Evolutionary conservation across 1,284 basidiomycete species (phyloP), one percentile per base, ranked within the genome.

Genomic region (Prillingera fragicola): DNA sequence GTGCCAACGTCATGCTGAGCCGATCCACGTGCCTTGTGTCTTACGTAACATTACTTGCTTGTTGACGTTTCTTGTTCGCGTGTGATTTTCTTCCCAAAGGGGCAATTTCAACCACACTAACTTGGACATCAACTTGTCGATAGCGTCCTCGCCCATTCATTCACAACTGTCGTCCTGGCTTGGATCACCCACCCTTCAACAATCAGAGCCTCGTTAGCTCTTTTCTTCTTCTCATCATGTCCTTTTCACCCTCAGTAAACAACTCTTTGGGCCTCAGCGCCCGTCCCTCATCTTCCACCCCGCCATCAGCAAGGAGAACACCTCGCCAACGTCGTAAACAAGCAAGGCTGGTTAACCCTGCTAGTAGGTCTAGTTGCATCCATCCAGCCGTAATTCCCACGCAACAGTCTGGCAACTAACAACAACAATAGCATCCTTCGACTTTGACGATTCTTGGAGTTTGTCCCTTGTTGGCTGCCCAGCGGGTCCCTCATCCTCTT

Each of bases 291-390:
- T n/a, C n/a, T n/a, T n/a, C n/a, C n/a, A n/a, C n/a, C n/a, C n/a
- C n/a, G n/a, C n/a, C n/a, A n/a, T n/a, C n/a, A n/a, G n/a, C n/a
- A n/a, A n/a, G n/a, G n/a, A n/a, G n/a, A n/a, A 39, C 27, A n/a
- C 28, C 38, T n/a, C 43, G 37, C 26, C 34, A 34, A 26, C 39
- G 40, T 37, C 37, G 43, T 10, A 45, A 45, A 21, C 43, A 45
- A 32, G 43, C 38, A 18, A 45, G 26, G 15, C 43, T 45, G 8
- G 22, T 45, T 8, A 45, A 45, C 31, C 43, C 43, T 12, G 43
- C 43, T 13, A 31, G 43, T 45, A 26, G 31, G 42, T 44, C n/a
- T n/a, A n/a, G n/a, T n/a, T n/a, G n/a, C n/a, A n/a, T n/a, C n/a
- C n/a, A n/a, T n/a, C n/a, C n/a, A n/a, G n/a, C n/a, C n/a, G n/a